Percentiles rank a stretch among this genome's conserved stretches.
phyloP scores from a whole-genome alignment of 257 asterid genomes.

The Plantago elongata region DNA sequence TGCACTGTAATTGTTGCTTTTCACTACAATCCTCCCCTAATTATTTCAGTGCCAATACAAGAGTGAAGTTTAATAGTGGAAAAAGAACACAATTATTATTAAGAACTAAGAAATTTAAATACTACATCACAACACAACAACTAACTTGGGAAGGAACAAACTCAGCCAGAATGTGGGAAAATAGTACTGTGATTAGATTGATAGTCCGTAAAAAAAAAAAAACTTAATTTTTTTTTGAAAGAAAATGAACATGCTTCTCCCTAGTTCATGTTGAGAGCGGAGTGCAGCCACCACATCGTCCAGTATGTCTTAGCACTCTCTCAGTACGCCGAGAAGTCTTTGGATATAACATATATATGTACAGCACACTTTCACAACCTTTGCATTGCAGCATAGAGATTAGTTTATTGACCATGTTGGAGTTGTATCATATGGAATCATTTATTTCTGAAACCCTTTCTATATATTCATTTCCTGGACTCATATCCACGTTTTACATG shows the following conservation, averaged over 20 bases:
- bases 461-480: neutral
- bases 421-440: neutral
- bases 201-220: neutral
- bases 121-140: neutral
- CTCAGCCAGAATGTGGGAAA: neutral
- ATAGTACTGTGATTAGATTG: neutral
- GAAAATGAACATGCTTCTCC: too few relatives aligned
- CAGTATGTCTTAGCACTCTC: too few relatives aligned
- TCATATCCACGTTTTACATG: neutral
- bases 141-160: neutral
- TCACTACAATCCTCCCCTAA: constrained; percentile 87
- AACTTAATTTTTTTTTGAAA: neutral
- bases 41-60: neutral
- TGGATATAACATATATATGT: too few relatives aligned
- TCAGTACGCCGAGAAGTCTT: too few relatives aligned
- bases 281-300: too few relatives aligned
- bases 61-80: neutral
- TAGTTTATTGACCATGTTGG: too few relatives aligned
- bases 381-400: too few relatives aligned
- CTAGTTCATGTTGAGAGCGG: too few relatives aligned
- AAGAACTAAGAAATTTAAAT: neutral
- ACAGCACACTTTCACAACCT: too few relatives aligned
- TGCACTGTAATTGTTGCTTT: constrained; percentile 61
- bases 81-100: neutral
- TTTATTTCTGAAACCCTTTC: neutral